Evolutionary conservation across 2,329 filamentous ascomycete species (phyloP).

Genomic region (Acrocalymma vagum): DNA sequence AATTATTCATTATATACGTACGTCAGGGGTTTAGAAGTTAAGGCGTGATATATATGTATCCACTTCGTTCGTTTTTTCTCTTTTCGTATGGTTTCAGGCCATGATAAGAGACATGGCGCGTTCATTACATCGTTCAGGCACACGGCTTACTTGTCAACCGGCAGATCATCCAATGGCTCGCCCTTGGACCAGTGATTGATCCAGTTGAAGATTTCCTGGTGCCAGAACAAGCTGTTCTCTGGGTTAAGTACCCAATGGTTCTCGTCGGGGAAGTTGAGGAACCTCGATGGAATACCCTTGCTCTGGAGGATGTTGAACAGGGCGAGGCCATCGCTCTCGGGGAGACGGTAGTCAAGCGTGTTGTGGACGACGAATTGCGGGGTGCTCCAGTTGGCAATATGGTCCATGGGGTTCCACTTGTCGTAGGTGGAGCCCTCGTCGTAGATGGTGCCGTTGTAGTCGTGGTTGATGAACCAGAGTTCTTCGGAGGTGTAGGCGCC

Average conservation of each 20-base stretch:
- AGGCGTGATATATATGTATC: no score
- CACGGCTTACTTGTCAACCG: slow-evolving; percentile 36
- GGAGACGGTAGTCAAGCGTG: slow-evolving; percentile 87
- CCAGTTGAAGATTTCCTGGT: slow-evolving; percentile 61
- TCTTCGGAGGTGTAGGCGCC: slow-evolving; percentile 58
- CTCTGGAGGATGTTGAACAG: slow-evolving; percentile 88
- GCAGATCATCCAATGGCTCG: slow-evolving; percentile 33
- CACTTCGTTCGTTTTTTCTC: no score
- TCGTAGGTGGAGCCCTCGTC: slow-evolving; percentile 54
- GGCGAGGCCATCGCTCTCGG: slow-evolving; percentile 82
- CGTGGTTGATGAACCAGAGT: slow-evolving; percentile 61
- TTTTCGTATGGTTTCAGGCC: no score
- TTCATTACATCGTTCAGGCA: no score
- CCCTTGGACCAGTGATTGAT: slow-evolving; percentile 48
- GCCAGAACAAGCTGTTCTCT: slow-evolving; percentile 93
- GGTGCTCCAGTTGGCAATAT: slow-evolving; percentile 77
- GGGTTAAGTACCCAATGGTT: slow-evolving; percentile 85
- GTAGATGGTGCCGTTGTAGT: slow-evolving; percentile 47
- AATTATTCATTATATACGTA: no score
- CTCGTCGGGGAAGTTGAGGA: slow-evolving; percentile 83
- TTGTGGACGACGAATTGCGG: slow-evolving; percentile 91
- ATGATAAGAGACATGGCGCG: not conserved
- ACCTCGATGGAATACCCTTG: slow-evolving; percentile 75
- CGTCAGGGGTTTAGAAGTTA: no score
- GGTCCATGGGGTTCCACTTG: slow-evolving; percentile 65